These are phyloP conservation scores for Fusarium sp. DNA, from an alignment of 2,329 filamentous ascomycete genomes.

Conservation along the genomic window DNA sequence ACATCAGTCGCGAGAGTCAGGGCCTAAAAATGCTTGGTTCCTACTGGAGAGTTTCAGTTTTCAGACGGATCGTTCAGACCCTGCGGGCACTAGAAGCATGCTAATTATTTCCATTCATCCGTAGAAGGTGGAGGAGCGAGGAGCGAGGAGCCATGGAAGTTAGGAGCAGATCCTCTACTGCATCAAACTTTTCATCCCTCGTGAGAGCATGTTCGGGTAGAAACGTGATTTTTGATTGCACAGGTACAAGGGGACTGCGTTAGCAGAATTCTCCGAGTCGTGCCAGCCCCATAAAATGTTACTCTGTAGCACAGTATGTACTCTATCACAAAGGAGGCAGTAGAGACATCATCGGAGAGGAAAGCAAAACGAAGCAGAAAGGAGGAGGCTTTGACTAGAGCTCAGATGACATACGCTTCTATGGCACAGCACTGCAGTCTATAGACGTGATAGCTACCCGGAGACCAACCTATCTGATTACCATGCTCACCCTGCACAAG, in stretches of 20 bases:
- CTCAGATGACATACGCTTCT: neutral
- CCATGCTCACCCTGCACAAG: neutral
- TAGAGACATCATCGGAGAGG: neutral
- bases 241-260: slow-evolving; percentile 35
- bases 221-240: slow-evolving; percentile 31
- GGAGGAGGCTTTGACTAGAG: neutral
- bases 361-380: neutral
- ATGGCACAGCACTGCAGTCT: neutral
- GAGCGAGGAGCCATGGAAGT: neutral
- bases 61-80: neutral
- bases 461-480: neutral
- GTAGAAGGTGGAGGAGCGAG: neutral
- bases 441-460: neutral
- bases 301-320: slow-evolving; percentile 22
- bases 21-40: neutral
- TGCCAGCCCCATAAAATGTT: slow-evolving; percentile 31
- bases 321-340: neutral
- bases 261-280: slow-evolving; percentile 45
- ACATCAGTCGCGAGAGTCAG: neutral
- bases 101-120: slow-evolving; percentile 4
- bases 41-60: neutral
- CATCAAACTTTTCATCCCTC: neutral
- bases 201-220: slow-evolving; percentile 12
- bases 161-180: neutral
- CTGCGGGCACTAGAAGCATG: neutral